Conservation (phyloP, 1,284 basidiomycete species). For the Cronartium quercuum region DNA sequence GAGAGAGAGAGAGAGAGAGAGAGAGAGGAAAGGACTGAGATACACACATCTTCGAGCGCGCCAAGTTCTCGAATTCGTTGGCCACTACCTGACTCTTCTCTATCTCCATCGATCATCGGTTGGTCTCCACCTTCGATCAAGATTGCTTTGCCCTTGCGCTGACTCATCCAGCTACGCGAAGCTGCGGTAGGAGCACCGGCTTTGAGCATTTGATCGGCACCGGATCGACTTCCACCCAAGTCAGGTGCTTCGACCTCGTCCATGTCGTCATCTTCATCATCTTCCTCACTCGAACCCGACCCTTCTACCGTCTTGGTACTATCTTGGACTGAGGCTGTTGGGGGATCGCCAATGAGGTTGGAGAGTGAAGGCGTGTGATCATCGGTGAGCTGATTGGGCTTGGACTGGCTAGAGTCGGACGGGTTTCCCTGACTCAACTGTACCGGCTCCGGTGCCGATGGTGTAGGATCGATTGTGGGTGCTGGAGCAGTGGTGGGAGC, state of each 20-base stretch:
- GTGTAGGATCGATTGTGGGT: neutral
- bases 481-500: neutral
- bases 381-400: neutral
- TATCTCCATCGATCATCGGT: neutral
- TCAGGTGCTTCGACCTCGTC: neutral
- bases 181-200: neutral
- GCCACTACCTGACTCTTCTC: neutral
- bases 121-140: constrained; percentile 3
- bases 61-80: constrained; percentile 20
- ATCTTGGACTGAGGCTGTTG: neutral
- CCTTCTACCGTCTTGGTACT: neutral
- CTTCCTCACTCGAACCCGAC: neutral
- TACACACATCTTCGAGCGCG: constrained; percentile 6
- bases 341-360: neutral
- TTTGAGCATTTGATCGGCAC: neutral
- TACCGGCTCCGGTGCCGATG: neutral
- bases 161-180: constrained; percentile 22
- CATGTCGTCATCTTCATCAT: constrained; percentile 1
- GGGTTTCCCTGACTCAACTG: neutral
- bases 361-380: neutral
- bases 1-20: no score
- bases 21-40: no score
- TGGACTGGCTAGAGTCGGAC: neutral
- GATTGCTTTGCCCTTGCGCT: constrained; percentile 15
- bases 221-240: neutral